Evolutionary conservation across 2,329 filamentous ascomycete species (phyloP).

Genomic region (Botrytis fragariae): DNA sequence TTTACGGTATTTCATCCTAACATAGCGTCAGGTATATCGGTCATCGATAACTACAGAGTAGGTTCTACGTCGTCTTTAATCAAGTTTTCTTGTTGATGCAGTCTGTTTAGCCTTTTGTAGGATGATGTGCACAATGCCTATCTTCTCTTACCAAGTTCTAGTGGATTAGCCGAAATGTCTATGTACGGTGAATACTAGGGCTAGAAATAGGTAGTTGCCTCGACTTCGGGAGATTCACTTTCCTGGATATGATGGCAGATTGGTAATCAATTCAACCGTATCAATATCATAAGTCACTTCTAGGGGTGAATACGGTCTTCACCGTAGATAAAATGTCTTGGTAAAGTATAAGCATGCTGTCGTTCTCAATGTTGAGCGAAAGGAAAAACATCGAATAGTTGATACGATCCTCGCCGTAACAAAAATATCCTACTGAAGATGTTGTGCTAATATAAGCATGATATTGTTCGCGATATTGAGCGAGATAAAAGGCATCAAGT

Average conservation of each 20-base stretch:
- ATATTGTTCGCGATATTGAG: neutral
- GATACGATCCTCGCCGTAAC: neutral
- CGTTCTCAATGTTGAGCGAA: neutral
- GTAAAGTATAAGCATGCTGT: neutral
- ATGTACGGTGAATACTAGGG: neutral
- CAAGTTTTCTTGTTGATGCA: neutral
- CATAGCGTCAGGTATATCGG: neutral
- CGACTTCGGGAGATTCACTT: neutral
- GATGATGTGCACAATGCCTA: neutral
- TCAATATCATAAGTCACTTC: neutral
- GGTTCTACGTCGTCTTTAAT: neutral
- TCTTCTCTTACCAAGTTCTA: neutral
- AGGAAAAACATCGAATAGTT: neutral
- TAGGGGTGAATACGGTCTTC: neutral
- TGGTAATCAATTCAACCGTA: neutral
- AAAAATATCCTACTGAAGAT: neutral
- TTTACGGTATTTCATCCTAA: too few species aligned
- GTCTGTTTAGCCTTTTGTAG: neutral
- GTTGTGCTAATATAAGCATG: neutral
- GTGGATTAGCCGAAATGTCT: neutral
- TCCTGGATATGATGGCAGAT: neutral
- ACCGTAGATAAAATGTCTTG: neutral
- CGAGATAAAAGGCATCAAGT: neutral
- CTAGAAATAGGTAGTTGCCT: neutral
- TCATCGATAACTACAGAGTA: accelerated